A percentile compares a stretch with the other conserved stretches of the same genome.
Conservation (phyloP, 768 basidiomycete genomes). For the Kwoniella dendrophila region DNA sequence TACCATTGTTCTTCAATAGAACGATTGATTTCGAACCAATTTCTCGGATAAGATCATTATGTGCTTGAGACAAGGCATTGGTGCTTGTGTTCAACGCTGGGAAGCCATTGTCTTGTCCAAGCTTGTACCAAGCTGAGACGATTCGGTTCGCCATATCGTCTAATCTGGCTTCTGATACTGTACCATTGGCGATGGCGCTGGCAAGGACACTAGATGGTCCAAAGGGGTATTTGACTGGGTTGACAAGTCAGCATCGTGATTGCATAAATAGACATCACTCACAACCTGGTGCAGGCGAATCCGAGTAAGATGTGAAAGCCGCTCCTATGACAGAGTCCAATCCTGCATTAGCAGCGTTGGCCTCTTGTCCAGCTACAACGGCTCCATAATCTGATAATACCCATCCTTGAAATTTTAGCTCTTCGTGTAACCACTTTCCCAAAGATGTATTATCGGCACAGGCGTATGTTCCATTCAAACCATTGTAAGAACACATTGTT, state of each 20-base stretch:
- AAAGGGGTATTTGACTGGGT: background rate
- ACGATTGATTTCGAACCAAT: constrained; percentile 11
- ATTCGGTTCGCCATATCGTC: constrained; percentile 28
- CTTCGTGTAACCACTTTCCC: constrained; percentile 17
- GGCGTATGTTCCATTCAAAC: constrained; percentile 3
- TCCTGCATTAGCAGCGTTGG: constrained; percentile 9
- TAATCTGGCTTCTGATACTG: constrained; percentile 19
- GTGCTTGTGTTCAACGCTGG: constrained; percentile 23
- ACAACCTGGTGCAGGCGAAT: background rate
- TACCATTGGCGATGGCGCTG: constrained; percentile 18
- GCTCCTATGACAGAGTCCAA: constrained; percentile 6
- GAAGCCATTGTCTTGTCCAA: constrained; percentile 59
- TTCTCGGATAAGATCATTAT: constrained; percentile 13
- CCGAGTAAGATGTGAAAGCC: background rate
- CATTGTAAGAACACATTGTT: constrained; percentile 16
- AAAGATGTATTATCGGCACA: background rate
- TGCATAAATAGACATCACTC: background rate
- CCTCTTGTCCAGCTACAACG: background rate
- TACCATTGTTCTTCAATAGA: constrained; percentile 26
- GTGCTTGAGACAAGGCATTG: constrained; percentile 1
- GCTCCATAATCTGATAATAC: constrained; percentile 13
- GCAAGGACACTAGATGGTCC: constrained; percentile 3
- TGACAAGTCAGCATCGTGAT: background rate
- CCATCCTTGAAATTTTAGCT: constrained; percentile 16
- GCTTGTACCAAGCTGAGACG: constrained; percentile 59